phyloP scores from a whole-genome alignment of 2,329 filamentous ascomycete species.

The Pseudogymnoascus sp. region DNA sequence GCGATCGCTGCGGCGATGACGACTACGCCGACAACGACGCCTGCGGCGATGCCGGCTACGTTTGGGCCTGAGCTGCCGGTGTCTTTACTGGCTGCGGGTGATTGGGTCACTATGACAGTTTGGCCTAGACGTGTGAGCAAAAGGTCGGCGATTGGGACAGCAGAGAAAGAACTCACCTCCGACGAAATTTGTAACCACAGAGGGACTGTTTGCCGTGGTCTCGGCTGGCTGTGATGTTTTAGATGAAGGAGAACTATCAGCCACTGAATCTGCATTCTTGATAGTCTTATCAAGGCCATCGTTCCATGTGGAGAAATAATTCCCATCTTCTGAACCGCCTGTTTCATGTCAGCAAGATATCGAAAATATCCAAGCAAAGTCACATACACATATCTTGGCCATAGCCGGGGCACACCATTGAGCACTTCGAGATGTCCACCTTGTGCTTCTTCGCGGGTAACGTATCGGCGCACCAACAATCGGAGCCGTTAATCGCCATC shows the following conservation, averaged over 20 bases:
- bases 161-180: not conserved
- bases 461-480: conserved; percentile 29
- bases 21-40: conserved; percentile 78
- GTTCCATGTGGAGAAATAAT: not conserved
- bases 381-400: conserved; percentile 25
- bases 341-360: not conserved
- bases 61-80: conserved; percentile 43
- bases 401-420: conserved; percentile 27
- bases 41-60: conserved; percentile 78
- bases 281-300: not conserved
- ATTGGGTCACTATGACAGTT: not conserved
- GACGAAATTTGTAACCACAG: not conserved
- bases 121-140: not conserved
- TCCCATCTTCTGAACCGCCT: not conserved
- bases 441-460: conserved; percentile 23
- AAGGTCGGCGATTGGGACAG: not conserved
- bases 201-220: not conserved
- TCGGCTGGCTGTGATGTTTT: not conserved
- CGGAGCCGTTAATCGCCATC: conserved; percentile 18
- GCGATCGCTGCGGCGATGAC: conserved; percentile 60
- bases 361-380: not conserved
- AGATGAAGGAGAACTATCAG: not conserved
- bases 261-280: not conserved
- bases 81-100: not conserved
- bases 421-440: conserved; percentile 22